phyloP scores from a whole-genome alignment of 768 basidiomycete species.

The Hygrocybe punicea region DNA sequence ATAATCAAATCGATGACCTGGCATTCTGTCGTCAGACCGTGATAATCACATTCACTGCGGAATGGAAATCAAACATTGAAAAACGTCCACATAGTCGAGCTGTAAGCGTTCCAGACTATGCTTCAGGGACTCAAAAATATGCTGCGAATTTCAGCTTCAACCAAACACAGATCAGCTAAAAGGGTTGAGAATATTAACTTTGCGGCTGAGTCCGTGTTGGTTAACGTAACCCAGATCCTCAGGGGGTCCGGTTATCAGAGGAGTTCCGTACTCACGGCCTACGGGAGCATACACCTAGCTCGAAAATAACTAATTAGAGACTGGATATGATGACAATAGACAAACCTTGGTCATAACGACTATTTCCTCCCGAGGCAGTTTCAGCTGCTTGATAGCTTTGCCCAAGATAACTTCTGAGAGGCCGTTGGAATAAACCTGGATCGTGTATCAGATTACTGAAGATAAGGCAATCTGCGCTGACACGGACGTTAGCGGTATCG shows the following conservation, averaged over 20 bases:
- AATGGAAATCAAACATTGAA: slow-evolving; percentile 43
- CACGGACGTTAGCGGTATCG: slow-evolving; percentile 49
- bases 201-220: slow-evolving; percentile 35
- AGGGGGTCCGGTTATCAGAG: slow-evolving; percentile 13
- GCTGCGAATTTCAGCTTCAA: slow-evolving; percentile 25
- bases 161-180: not conserved
- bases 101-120: slow-evolving; percentile 52
- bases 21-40: not conserved
- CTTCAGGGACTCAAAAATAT: slow-evolving; percentile 53
- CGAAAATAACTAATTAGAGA: slow-evolving; percentile 11
- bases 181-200: slow-evolving; percentile 27
- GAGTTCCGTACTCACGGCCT: slow-evolving; percentile 18
- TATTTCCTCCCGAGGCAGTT: slow-evolving; percentile 69
- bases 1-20: slow-evolving; percentile 38
- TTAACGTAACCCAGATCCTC: slow-evolving; percentile 52
- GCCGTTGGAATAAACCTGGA: slow-evolving; percentile 62
- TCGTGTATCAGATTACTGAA: not conserved
- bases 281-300: slow-evolving; percentile 40
- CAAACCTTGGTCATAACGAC: slow-evolving; percentile 76
- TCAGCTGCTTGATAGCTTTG: slow-evolving; percentile 63
- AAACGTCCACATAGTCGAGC: slow-evolving; percentile 56
- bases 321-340: not conserved
- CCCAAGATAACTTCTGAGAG: slow-evolving; percentile 65
- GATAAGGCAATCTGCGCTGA: not conserved
- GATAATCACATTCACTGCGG: too few species aligned